Base-by-base conservation (phyloP, 139 green algal species). In the Nannochloris sp. region DNA sequence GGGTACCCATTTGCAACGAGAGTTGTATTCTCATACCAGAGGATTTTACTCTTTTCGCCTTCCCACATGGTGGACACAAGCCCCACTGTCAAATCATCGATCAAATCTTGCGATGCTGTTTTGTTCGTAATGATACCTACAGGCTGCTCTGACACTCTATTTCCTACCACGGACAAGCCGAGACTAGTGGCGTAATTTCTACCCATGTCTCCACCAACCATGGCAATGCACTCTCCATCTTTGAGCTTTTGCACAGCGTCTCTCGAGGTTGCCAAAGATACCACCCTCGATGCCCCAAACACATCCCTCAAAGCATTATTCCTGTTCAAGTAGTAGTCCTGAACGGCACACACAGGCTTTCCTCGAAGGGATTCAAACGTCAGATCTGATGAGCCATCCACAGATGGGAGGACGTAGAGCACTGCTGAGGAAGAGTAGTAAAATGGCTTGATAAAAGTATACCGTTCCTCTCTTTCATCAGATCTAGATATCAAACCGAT, bases 401-500 rank as follows among this genome's bases (percentile, higher is more conserved):
- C n/a, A 30, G 20, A 23, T 23, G 20, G 20, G 20, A 23, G 20
- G 20, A 59, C 50, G 50, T 59, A 59, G 0, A 59, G 50, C 12
- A 14, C 50, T 31, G 50, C 50, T 10, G n/a, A 20, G 12, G 50
- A 59, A 33, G n/a, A 33, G 12, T 59, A 59, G 25, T 59, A 59
- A 23, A 59, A 59, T 8, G 50, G 50, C 25, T 59, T 59, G 20
- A 59, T 31, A 33, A 36, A 59, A 31, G 31, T 25, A 31, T 37
- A 59, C 23, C 6, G 20, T 25, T 20, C 50, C 10, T 59, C 50
- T 33, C 50, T 59, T 11, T 59, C 50, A 1, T 9, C 50, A 31
- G 50, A 59, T 31, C 50, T 59, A 2, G 50, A 59, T 17, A 59
- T 31, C 50, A 59, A 59, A 31, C 50, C 25, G 20, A 59, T 59